Base-by-base conservation (phyloP, 2,329 filamentous ascomycete genomes). In the Atkinsonella hypoxylon region DNA sequence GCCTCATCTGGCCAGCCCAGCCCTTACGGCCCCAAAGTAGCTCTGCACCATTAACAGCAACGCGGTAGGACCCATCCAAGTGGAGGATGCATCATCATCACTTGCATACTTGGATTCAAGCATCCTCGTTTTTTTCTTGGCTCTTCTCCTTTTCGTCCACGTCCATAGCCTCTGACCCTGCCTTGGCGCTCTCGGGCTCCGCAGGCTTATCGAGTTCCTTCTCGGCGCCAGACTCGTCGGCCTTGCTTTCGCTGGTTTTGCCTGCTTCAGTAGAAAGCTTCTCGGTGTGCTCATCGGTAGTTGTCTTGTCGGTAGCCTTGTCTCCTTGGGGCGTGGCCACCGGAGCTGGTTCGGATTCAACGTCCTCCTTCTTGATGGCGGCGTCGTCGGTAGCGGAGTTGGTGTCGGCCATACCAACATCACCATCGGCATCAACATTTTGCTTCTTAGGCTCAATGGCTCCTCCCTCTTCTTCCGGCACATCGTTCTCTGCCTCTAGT, bases 341-440 rank as follows among this genome's bases (percentile, higher is more conserved):
- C 17, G 63, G 55, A 2, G 65, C 60, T 1, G 66, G 56, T 22
- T 60, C 61, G 2, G 61, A 56, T 45, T 71, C 67, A 4, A 55
- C 55, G 6, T 72, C 70, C 40, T 72, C 69, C 32, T 66, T 64
- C 51, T 72, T 70, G 44, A 72, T 68, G 8, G 60, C 56, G n/a
- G 66, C 57, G 40, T 62, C 59, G 12, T 64, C 57, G 10, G 56
- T 56, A 1, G 64, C 54, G 0, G 63, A 53, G 1, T 63, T 61
- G 2, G 68, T 55, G 42, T 71, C 72, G 2, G 63, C 65, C 74
- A 78, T 78, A 10, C 74, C 72, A 7, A 78, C 66, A 57, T 78
- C 74, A 12, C 74, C 74, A 51, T 77, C 74, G 2, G 61, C 62
- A 31, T 78, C 75, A 4, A 70, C 61, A 34, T 66, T 67, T 4